Percentiles rank a stretch among this genome's conserved stretches.
These are phyloP conservation scores for Penstemon newberryi DNA, from an alignment of 257 asterid species.

Conservation along the genomic window DNA sequence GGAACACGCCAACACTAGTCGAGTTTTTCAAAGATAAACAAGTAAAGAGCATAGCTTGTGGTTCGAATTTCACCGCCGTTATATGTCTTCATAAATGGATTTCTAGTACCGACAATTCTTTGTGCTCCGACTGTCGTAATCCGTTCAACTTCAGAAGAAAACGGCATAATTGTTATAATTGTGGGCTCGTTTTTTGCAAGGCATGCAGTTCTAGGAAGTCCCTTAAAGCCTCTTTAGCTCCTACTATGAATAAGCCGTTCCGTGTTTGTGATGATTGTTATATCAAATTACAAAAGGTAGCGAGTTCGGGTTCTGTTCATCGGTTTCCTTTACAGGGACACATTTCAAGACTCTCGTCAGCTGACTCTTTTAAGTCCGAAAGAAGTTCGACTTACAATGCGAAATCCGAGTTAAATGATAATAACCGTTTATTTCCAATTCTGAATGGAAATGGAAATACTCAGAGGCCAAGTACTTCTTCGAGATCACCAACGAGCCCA, in stretches of 20 bases:
- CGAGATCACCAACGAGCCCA: constrained; percentile 54
- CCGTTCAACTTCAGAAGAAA: constrained; percentile 76
- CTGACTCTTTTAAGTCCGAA: constrained; percentile 63
- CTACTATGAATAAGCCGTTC: constrained; percentile 65
- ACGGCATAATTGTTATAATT: constrained; percentile 93
- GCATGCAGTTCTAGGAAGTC: constrained; percentile 70
- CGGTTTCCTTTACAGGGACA: constrained; percentile 39
- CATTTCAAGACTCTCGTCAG: constrained; percentile 56
- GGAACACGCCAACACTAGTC: constrained; percentile 59
- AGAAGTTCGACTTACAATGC: constrained; percentile 33
- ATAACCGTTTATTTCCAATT: constrained; percentile 37
- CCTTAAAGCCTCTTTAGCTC: constrained; percentile 79
- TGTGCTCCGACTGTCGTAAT: constrained; percentile 70
- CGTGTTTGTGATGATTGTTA: constrained; percentile 97
- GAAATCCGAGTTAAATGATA: constrained; percentile 40
- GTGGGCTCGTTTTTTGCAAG: constrained; percentile 85
- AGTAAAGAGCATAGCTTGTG: constrained; percentile 71
- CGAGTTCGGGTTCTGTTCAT: constrained; percentile 35
- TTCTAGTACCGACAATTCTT: constrained; percentile 60
- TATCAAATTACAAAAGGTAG: constrained; percentile 54
- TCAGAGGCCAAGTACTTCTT: constrained; percentile 52
- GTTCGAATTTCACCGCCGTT: constrained; percentile 75
- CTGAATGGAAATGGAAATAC: constrained; percentile 36
- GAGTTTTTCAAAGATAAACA: constrained; percentile 65
- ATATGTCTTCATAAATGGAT: constrained; percentile 78